Percentiles rank a stretch among this genome's conserved stretches.
Evolutionary conservation across 345 rosid genomes (phyloP).

Genomic region (Salix koriyanagi): DNA sequence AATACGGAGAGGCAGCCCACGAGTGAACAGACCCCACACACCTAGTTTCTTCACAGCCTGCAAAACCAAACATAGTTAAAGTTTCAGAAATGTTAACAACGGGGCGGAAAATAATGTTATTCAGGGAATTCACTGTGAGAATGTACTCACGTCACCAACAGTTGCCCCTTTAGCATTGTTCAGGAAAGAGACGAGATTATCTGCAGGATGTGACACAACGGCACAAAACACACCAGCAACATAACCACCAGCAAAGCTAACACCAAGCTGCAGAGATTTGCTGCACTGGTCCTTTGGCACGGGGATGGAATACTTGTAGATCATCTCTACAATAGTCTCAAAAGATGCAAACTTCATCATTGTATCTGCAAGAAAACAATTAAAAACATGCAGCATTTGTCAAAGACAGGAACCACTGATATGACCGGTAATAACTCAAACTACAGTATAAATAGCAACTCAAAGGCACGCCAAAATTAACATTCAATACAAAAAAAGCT

Average conservation of each 20-base stretch:
- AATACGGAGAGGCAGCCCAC: conserved; percentile 94
- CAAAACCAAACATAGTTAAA: not conserved
- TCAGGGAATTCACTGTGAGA: not conserved
- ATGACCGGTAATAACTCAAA: not conserved
- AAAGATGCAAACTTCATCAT: conserved; percentile 99
- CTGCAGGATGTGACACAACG: conserved; percentile 89
- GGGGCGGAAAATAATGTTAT: not conserved
- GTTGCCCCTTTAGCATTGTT: conserved; percentile 98
- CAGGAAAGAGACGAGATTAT: conserved; percentile 93
- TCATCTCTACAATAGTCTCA: conserved; percentile 82
- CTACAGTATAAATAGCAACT: not conserved
- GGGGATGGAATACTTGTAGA: conserved; percentile 84
- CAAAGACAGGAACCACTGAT: not conserved
- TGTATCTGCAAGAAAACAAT: conserved; percentile 52
- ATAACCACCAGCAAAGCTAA: conserved; percentile 95
- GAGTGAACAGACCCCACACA: conserved; percentile 82
- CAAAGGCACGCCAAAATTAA: not conserved
- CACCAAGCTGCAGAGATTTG: conserved; percentile 75
- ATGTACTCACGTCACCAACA: conserved; percentile 75
- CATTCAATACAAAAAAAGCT: not conserved
- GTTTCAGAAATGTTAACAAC: not conserved
- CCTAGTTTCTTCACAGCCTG: conserved; percentile 98
- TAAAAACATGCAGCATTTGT: not conserved
- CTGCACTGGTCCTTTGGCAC: conserved; percentile 82
- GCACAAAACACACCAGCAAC: conserved; percentile 91